Conservation (phyloP, 2,329 filamentous ascomycete species). For the Aspergillus alliaceus region DNA sequence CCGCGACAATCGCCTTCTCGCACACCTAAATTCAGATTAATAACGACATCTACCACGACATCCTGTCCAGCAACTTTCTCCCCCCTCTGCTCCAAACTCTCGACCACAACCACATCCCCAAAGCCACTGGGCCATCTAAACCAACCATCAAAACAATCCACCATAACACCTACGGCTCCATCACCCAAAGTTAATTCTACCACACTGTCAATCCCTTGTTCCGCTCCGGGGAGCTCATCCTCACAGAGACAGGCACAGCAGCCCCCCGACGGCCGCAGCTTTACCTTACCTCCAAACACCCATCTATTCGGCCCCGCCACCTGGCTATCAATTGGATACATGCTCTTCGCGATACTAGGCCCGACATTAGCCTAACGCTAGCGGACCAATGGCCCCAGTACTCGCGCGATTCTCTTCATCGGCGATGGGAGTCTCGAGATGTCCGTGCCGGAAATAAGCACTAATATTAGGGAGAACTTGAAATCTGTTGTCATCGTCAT, state of each 20-base stretch:
- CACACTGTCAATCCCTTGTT: conserved; percentile 49
- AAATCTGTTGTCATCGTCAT: conserved; percentile 54
- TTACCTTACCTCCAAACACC: conserved; percentile 51
- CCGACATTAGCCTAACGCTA: conserved; percentile 53
- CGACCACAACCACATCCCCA: conserved; percentile 49
- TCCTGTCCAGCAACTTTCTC: conserved; percentile 77
- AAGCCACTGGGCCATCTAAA: conserved; percentile 40
- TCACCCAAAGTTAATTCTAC: conserved; percentile 40
- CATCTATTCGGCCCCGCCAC: conserved; percentile 54
- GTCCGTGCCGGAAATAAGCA: conserved; percentile 65
- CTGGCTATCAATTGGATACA: conserved; percentile 63
- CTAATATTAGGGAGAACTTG: conserved; percentile 59
- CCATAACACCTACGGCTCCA: conserved; percentile 43
- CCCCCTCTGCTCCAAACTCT: conserved; percentile 66
- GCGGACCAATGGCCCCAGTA: conserved; percentile 7
- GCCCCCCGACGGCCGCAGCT: conserved; percentile 54
- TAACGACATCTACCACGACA: conserved; percentile 69
- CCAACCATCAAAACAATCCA: conserved; percentile 26
- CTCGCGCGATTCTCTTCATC: conserved; percentile 57
- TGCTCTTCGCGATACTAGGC: conserved; percentile 58
- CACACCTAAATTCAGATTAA: conserved; percentile 70
- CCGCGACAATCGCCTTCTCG: conserved; percentile 80
- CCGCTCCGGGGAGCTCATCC: conserved; percentile 54
- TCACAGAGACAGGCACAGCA: conserved; percentile 60
- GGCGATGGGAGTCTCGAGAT: conserved; percentile 67